Evolutionary conservation across 208 protist species (phyloP), one percentile per base, ranked within the genome.

Genomic region (Crithidia expoeki): DNA sequence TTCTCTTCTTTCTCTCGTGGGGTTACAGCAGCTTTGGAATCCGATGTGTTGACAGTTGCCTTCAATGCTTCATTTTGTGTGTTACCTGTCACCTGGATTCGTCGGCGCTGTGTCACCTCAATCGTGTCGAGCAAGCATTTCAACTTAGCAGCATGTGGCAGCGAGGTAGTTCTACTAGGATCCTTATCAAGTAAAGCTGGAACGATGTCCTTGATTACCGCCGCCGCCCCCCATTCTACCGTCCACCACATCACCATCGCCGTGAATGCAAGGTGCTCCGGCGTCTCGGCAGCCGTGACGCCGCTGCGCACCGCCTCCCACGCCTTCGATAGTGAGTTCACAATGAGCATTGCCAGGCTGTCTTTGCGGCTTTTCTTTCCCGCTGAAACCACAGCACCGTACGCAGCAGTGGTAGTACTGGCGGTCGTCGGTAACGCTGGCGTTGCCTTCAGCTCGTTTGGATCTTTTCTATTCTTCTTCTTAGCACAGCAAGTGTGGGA

Each of bases 171-270:
- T 16, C 7, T 38, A 17, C 28, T 21, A 3, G 34, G 23, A 42
- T 21, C 2, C 12, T 25, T 11, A 10, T 3, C 17, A 1, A 27
- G 32, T 34, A 16, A 4, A 28, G 28, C 27, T 25, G 28, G 2
- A 4, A 38, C 51, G 1, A 52, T 61, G 30, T 17, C 14, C 23
- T 33, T 34, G 53, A 71, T 14, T 30, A 36, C 53, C 12, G 23
- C 34, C 4, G 27, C 57, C 14, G 62, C 59, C 33, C 75, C 66
- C 55, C 64, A 58, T 73, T 90, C 85, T 27, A 83, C 79, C 9
- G 71, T 51, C 81, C 81, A 88, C 85, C 85, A 90, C 38, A 83
- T 74, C 23, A 86, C 51, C 34, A 87, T 59, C 28, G 76, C 76
- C 33, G 68, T 88, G 42, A 65, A 53, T 3, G 76, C 70, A 49